A percentile compares a stretch with the other conserved stretches of the same genome.
Evolutionary conservation across 2,329 filamentous ascomycete genomes (phyloP).

Genomic region (Alternaria angustiovoidea): DNA sequence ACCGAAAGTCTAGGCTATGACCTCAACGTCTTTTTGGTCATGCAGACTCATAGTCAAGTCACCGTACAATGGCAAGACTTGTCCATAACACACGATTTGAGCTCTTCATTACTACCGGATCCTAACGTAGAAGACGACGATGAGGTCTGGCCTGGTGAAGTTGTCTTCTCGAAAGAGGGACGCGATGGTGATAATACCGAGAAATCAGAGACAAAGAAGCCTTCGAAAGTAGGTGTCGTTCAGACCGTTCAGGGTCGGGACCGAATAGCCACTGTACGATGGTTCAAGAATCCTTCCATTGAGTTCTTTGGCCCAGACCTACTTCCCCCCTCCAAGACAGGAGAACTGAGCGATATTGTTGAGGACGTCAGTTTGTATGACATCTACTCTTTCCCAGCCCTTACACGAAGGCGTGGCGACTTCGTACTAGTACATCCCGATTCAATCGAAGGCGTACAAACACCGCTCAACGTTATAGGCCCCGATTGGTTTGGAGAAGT

Average conservation of each 20-base stretch:
- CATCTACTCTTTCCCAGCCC: conserved; percentile 58
- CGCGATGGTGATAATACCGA: conserved; percentile 21
- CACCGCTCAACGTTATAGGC: conserved; percentile 25
- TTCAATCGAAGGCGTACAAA: conserved; percentile 20
- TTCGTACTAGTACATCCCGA: conserved; percentile 60
- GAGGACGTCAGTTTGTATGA: conserved; percentile 68
- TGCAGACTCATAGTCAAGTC: conserved; percentile 58
- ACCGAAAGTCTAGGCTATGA: conserved; percentile 64
- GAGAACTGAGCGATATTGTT: conserved; percentile 50
- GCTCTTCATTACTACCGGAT: conserved; percentile 59
- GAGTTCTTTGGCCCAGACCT: conserved; percentile 48
- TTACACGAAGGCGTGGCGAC: conserved; percentile 61
- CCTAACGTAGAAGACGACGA: conserved; percentile 63
- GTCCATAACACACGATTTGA: conserved; percentile 57
- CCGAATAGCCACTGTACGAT: conserved; percentile 64
- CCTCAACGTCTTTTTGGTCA: conserved; percentile 64
- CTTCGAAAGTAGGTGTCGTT: conserved; percentile 63
- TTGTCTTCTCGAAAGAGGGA: conserved; percentile 59
- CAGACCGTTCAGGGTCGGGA: conserved; percentile 65
- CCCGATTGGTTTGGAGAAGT: conserved; percentile 66
- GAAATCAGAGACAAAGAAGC: conserved; percentile 48
- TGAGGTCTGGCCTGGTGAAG: conserved; percentile 65
- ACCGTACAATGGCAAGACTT: conserved; percentile 68
- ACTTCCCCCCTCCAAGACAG: conserved; percentile 55
- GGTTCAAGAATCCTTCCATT: conserved; percentile 55